Base-by-base conservation (phyloP, 495 filamentous ascomycete species). In the Podospora bellae-mahoneyi region DNA sequence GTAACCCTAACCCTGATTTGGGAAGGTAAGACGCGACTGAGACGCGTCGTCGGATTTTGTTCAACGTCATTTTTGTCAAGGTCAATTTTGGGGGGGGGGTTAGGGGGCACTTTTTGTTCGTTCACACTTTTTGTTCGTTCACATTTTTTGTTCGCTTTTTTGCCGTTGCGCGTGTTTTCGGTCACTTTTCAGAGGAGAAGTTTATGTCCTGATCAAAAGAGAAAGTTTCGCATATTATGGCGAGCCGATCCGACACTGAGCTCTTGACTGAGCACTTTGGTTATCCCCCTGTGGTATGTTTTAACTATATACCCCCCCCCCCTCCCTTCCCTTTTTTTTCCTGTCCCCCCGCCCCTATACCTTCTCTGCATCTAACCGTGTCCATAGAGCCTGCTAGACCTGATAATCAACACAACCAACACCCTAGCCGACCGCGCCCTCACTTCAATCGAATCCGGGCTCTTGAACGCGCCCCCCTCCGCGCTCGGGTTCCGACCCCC, bases 381-480 rank as follows among this genome's bases (percentile, higher is more conserved):
- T 9, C 53, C 26, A 39, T 39, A 97, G 94, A 90, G 90, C 68
- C 86, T 99, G 26, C 89, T 99, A 76, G 95, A 99, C 84, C 95
- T 98, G 76, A 91, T 99, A 69, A 97, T 98, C 81, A 97, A 99
- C 83, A 89, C 89, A 68, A 87, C 97, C 73, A 98, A 98, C 82
- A 90, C 91, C 66, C 83, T 97, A 73, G 88, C 92, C 72, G 94
- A 94, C 78, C 88, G 88, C 73, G 92, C 92, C 64, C 88, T 97
- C 69, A 89, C 91, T 68, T 89, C 88, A 68, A 85, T 97, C 69
- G 95, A 99, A 77, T 84, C 85, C 62, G 92, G 91, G 6, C 86
- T 98, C 23, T 80, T 93, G 53, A 83, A 83, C 59, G 88, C 90
- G 7, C 85, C 90, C 0, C 91, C 94, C 1, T 80, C 87, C 20